A percentile compares a stretch with the other conserved stretches of the same genome.
Evolutionary conservation across 192 early-diverging fungal genomes (phyloP).

Genomic region (Coemansia sp.): DNA sequence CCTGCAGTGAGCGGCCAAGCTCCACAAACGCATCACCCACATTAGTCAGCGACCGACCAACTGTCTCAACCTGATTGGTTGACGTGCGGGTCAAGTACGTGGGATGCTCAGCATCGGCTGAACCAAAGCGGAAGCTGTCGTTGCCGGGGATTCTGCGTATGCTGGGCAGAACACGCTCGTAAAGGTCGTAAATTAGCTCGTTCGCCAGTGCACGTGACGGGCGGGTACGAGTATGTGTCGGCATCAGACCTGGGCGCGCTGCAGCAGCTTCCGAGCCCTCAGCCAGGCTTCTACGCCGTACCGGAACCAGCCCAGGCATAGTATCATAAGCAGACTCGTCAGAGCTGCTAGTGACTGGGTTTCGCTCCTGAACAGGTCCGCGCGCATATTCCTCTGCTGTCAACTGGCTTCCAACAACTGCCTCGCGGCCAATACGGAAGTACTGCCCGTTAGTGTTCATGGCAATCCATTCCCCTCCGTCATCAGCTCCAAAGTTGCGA

Average conservation of each 20-base stretch:
- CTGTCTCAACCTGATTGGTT: slow-evolving; percentile 11
- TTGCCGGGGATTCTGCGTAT: slow-evolving; percentile 34
- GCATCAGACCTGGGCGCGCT: background rate
- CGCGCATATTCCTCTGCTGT: slow-evolving; percentile 24
- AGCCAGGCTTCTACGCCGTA: background rate
- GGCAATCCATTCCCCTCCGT: slow-evolving; percentile 36
- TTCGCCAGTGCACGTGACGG: slow-evolving; percentile 35
- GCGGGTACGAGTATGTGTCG: background rate
- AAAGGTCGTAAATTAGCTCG: slow-evolving; percentile 35
- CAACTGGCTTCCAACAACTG: slow-evolving; percentile 8
- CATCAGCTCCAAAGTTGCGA: slow-evolving; percentile 33
- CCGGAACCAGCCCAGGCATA: slow-evolving; percentile 21
- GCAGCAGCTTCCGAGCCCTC: background rate
- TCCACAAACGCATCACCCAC: slow-evolving; percentile 42
- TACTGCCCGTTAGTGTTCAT: background rate
- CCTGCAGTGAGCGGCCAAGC: slow-evolving; percentile 35
- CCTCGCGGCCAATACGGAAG: slow-evolving; percentile 18
- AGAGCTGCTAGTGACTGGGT: slow-evolving; percentile 14
- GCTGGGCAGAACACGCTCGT: slow-evolving; percentile 20
- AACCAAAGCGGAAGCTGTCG: slow-evolving; percentile 15
- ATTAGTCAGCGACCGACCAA: slow-evolving; percentile 17
- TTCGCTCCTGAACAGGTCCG: slow-evolving; percentile 1
- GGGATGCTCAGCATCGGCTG: slow-evolving; percentile 1
- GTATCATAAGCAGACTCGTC: slow-evolving; percentile 10
- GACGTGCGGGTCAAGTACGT: slow-evolving; percentile 19